Base-by-base conservation (phyloP, 257 asterid species). In the Solanum paucissectum region DNA sequence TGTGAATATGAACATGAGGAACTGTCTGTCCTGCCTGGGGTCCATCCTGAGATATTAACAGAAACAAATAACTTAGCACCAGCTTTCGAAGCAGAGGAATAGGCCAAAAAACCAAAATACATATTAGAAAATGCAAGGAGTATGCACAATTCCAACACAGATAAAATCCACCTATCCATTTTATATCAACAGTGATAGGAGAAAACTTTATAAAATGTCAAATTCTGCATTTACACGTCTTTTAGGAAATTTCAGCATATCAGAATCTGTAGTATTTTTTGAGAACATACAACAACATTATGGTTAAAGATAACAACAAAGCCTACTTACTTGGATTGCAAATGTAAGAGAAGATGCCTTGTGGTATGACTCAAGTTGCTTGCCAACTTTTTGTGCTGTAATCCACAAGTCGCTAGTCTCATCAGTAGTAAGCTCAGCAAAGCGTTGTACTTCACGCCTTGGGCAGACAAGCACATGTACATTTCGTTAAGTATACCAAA, bases 401-500 rank as follows among this genome's bases (percentile, higher is more conserved):
- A 93, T 93, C 98, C 99, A 96, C 69, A 96, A 90, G 87, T 96
- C 98, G 90, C 93, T 85, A 55, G 94, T 93, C 91, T 96, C 99
- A 83, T 94, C 96, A 88, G 95, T 92, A 89, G 94, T 91, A 86
- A 96, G 98, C 92, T 96, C 98, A 90, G 85, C 79, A 92, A 96
- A 94, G 88, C 98, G 96, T 88, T 92, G 94, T 32, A 92, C 98
- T 66, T 90, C 96, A 90, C 98, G 98, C 90, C 93, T 94, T 87
- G 99, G 99, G 91, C 98, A 94, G 90, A 95, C 95, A 87, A 96
- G 99, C 90, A 96, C 99, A 88, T 96, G 98, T 95, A 72, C 66
- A 82, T 89, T 72, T 85, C 14, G 98, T 96, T 90, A 96, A 96
- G 99, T 52, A 86, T 87, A 92, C 87, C 91, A 90, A 91, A 87